phyloP scores from a whole-genome alignment of 345 rosid species.

The Brassica incana region DNA sequence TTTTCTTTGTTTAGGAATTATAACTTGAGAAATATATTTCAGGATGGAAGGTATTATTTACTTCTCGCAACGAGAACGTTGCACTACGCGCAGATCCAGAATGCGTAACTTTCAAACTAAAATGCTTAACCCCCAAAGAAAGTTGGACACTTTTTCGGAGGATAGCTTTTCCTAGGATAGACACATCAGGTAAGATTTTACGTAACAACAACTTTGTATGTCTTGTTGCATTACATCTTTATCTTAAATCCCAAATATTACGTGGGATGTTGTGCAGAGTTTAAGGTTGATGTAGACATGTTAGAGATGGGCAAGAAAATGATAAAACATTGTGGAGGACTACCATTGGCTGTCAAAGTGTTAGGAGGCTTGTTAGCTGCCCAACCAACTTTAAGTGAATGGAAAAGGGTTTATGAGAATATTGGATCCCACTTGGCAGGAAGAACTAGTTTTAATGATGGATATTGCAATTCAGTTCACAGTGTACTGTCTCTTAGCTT shows the following conservation, averaged over 20 bases:
- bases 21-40: too few species aligned
- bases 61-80: slow-evolving; percentile 25
- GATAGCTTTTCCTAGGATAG: slow-evolving; percentile 28
- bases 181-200: slow-evolving; percentile 15
- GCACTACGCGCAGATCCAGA: too few species aligned
- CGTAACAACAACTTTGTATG: too few species aligned
- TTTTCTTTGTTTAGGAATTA: not conserved
- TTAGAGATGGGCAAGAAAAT: not conserved
- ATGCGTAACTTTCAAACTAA: too few species aligned
- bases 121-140: too few species aligned
- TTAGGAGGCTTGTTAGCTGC: not conserved
- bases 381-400: not conserved
- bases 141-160: slow-evolving; percentile 36
- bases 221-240: too few species aligned
- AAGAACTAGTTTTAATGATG: not conserved
- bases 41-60: not conserved
- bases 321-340: slow-evolving; percentile 8
- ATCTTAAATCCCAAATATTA: too few species aligned
- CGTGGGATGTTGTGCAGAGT: not conserved
- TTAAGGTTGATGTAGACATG: not conserved
- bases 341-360: not conserved
- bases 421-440: not conserved
- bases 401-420: not conserved
- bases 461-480: not conserved
- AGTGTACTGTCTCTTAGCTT: not conserved